phyloP scores from a whole-genome alignment of 306 rosid species.

The Spatholobus suberectus region DNA sequence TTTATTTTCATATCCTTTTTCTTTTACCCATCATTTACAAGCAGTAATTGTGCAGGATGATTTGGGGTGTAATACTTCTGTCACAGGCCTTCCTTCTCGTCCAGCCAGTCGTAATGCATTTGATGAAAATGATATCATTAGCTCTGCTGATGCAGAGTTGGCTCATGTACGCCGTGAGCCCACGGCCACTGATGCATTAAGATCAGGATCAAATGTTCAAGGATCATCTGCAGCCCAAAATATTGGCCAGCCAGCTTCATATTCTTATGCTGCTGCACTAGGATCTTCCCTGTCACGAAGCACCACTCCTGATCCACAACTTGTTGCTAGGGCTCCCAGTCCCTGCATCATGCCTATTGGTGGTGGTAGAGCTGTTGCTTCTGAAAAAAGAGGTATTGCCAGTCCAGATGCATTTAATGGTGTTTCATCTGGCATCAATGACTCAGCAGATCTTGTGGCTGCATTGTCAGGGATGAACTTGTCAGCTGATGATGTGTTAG shows the following conservation, averaged over 20 bases:
- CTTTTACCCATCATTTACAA: constrained; percentile 20
- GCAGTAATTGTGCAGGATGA: constrained; percentile 72
- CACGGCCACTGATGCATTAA: constrained; percentile 51
- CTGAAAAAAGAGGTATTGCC: constrained; percentile 74
- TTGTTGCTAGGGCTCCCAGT: constrained; percentile 90
- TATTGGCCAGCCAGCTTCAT: constrained; percentile 68
- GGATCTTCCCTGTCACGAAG: constrained; percentile 92
- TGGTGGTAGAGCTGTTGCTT: constrained; percentile 68
- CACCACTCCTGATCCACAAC: constrained; percentile 92
- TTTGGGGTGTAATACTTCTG: constrained; percentile 65
- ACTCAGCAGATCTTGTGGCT: constrained; percentile 73
- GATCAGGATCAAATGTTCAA: constrained; percentile 68
- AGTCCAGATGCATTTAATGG: constrained; percentile 72
- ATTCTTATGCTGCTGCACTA: constrained; percentile 84
- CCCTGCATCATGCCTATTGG: constrained; percentile 95
- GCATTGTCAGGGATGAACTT: constrained; percentile 84
- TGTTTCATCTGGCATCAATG: constrained; percentile 68
- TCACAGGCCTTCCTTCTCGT: constrained; percentile 76
- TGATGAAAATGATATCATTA: constrained; percentile 73
- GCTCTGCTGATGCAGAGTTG: constrained; percentile 70
- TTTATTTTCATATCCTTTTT: not conserved
- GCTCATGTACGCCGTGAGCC: constrained; percentile 62
- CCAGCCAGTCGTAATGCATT: constrained; percentile 91
- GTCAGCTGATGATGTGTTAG: constrained; percentile 62
- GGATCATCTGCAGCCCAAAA: constrained; percentile 72